Conservation (phyloP, 345 rosid species). For the Trapa bicornis region DNA sequence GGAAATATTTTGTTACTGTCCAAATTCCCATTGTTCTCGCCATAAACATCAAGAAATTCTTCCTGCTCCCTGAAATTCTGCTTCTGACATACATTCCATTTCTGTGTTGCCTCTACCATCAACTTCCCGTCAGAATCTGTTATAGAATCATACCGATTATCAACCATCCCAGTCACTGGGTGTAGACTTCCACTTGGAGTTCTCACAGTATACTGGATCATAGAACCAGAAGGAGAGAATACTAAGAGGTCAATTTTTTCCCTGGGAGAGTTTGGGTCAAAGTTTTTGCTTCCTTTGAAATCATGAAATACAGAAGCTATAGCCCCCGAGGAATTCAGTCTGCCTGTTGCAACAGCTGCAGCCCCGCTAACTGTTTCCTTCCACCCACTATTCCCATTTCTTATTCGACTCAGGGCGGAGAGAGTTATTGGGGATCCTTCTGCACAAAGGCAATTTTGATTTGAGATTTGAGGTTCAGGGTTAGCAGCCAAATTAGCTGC, state of each 20-base stretch:
- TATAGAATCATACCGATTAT: constrained; percentile 31
- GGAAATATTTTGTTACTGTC: constrained; percentile 68
- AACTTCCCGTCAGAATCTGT: constrained; percentile 55
- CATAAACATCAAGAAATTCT: constrained; percentile 71
- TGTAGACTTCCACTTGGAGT: constrained; percentile 26
- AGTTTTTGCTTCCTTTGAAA: constrained; percentile 32
- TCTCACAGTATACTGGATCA: constrained; percentile 63
- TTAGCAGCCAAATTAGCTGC: constrained; percentile 29
- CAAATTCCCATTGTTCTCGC: constrained; percentile 44
- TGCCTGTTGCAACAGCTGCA: constrained; percentile 85
- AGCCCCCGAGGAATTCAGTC: constrained; percentile 50
- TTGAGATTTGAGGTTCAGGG: constrained; percentile 18
- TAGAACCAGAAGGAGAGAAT: constrained; percentile 68
- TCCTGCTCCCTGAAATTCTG: constrained; percentile 59
- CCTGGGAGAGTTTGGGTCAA: constrained; percentile 22
- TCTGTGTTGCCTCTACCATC: constrained; percentile 58
- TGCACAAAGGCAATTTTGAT: constrained; percentile 27
- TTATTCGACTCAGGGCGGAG: constrained; percentile 68
- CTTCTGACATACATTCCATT: constrained; percentile 78
- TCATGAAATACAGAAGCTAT: constrained; percentile 64
- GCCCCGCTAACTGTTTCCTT: constrained; percentile 63
- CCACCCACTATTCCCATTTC: constrained; percentile 73
- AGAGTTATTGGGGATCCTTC: constrained; percentile 57
- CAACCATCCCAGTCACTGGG: constrained; percentile 19
- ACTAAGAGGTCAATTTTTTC: constrained; percentile 56